These are phyloP conservation scores for Dictyostelium purpureum DNA, from an alignment of 78 protist genomes.

Conservation along the genomic window DNA sequence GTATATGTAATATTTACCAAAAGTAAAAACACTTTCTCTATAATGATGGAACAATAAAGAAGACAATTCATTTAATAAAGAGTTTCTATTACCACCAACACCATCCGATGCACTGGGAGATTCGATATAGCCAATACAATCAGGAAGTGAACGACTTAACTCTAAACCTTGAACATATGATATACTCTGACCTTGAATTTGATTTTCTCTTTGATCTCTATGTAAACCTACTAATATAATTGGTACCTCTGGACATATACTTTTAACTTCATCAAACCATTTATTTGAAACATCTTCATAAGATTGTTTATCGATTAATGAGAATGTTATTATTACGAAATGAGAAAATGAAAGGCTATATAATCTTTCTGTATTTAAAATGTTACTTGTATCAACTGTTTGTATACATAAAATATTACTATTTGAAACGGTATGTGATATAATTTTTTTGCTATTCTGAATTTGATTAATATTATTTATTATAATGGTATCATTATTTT, in stretches of 20 bases:
- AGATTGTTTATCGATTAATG: slow-evolving; percentile 29
- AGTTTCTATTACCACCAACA: slow-evolving; percentile 68
- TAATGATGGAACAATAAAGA: slow-evolving; percentile 31
- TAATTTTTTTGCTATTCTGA: not conserved
- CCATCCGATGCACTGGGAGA: slow-evolving; percentile 52
- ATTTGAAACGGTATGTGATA: slow-evolving; percentile 39
- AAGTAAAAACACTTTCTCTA: slow-evolving; percentile 1
- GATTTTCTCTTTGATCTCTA: slow-evolving; percentile 26
- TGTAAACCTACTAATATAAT: slow-evolving; percentile 43
- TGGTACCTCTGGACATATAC: slow-evolving; percentile 47
- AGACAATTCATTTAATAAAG: slow-evolving; percentile 38
- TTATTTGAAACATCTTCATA: slow-evolving; percentile 21
- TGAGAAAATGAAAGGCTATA: slow-evolving; percentile 31
- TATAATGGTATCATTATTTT: not conserved
- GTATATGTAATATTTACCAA: not conserved
- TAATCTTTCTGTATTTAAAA: not conserved
- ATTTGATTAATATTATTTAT: not conserved
- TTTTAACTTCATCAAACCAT: slow-evolving; percentile 32
- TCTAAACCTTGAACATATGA: slow-evolving; percentile 53
- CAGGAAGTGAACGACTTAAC: not conserved
- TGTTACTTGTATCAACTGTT: not conserved
- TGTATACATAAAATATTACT: slow-evolving; percentile 33
- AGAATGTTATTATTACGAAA: slow-evolving; percentile 48
- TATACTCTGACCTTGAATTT: not conserved
- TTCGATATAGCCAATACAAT: slow-evolving; percentile 62